These are phyloP conservation scores for Alternaria triticina DNA, from an alignment of 2,329 filamentous ascomycete genomes.

Conservation along the genomic window DNA sequence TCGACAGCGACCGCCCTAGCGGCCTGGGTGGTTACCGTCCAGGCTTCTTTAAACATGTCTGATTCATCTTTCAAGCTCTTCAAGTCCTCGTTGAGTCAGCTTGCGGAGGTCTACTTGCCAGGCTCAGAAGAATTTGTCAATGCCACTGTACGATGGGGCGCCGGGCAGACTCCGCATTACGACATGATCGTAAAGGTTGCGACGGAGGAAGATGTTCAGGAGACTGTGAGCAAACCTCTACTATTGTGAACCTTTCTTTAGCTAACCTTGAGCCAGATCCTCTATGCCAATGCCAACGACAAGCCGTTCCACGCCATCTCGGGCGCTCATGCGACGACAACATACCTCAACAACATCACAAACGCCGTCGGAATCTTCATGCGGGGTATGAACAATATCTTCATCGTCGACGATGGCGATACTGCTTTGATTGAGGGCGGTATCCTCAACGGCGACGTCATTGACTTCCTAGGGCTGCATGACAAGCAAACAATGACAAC, in stretches of 20 bases:
- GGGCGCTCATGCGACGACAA: constrained; percentile 43
- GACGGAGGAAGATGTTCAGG: constrained; percentile 27
- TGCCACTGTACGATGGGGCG: constrained; percentile 24
- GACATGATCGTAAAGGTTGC: constrained; percentile 26
- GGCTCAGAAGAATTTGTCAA: constrained; percentile 14
- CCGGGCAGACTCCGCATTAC: constrained; percentile 20
- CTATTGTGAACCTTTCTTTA: neutral
- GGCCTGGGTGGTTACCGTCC: neutral
- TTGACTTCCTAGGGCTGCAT: constrained; percentile 28
- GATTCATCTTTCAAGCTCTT: neutral
- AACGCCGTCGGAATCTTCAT: constrained; percentile 43
- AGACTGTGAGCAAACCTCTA: constrained; percentile 15
- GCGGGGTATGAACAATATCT: constrained; percentile 29
- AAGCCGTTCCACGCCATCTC: constrained; percentile 48
- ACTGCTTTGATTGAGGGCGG: constrained; percentile 37
- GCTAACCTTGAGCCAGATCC: constrained; percentile 16
- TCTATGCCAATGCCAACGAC: constrained; percentile 25
- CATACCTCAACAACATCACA: constrained; percentile 29
- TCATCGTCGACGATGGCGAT: constrained; percentile 23
- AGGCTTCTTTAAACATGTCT: neutral
- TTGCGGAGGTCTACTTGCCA: constrained; percentile 14
- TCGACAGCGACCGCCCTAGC: neutral
- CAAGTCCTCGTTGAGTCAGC: neutral
- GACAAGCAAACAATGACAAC: constrained; percentile 34
- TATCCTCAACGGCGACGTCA: constrained; percentile 31